Percentiles rank a stretch among this genome's conserved stretches.
Conservation (phyloP, 768 basidiomycete species). For the Neoboletus brunneissimus region DNA sequence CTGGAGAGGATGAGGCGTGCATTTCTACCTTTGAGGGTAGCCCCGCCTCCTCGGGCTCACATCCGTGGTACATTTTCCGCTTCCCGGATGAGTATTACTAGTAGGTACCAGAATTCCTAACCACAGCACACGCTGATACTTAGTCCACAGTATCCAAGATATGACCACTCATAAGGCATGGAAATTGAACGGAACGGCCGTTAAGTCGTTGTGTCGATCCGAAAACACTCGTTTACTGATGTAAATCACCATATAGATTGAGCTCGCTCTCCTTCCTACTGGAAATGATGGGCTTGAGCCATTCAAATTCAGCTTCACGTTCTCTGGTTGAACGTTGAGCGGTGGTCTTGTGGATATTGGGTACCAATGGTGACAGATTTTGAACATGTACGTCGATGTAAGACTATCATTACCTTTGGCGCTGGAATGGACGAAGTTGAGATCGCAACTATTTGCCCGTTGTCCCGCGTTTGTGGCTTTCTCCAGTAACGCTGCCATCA, state of each 20-base stretch:
- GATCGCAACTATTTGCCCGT: neutral
- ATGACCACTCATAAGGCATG: constrained; percentile 1
- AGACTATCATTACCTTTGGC: neutral
- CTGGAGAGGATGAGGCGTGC: neutral
- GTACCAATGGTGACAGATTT: neutral
- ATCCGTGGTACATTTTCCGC: constrained; percentile 1
- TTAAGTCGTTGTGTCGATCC: neutral
- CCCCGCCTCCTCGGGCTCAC: constrained; percentile 5
- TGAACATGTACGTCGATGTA: neutral
- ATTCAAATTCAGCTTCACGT: constrained; percentile 8
- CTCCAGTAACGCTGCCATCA: no score
- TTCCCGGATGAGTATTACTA: constrained; percentile 6
- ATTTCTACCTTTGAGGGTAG: neutral
- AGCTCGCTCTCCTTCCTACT: constrained; percentile 1
- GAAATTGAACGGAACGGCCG: constrained; percentile 1
- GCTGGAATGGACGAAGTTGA: neutral
- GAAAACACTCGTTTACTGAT: neutral
- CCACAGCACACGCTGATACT: neutral
- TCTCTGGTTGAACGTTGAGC: neutral
- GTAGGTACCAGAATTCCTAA: neutral
- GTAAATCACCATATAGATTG: neutral
- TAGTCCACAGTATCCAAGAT: constrained; percentile 1
- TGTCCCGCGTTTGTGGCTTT: no score
- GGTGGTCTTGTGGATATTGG: neutral
- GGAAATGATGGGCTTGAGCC: constrained; percentile 2